Base-by-base conservation (phyloP, 257 asterid species). In the Capsicum chinense region DNA sequence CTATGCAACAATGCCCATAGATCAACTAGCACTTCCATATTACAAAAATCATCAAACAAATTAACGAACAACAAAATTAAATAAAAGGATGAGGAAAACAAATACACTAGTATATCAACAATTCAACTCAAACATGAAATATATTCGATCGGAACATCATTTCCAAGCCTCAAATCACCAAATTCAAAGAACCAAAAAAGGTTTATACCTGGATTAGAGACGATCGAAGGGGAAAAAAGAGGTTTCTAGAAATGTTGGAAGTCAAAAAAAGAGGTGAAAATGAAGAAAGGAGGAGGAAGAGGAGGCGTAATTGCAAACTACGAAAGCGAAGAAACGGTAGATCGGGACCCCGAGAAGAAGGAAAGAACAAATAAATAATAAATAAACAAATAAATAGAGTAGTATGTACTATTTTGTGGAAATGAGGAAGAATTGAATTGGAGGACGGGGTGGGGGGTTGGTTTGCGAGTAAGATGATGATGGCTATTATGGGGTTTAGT, bases 261-360 rank as follows among this genome's bases (percentile, higher is more conserved):
- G 52, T 50, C 21, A 76, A 52, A 74, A 5, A 14, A 14, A 35
- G 21, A 67, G 12, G 21, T 14, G 50, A 35, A 66, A 66, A 66
- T 66, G 73, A 66, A 33, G 73, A 33, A 33, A 66, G 47, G 73
- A 12, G n/a, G 47, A 26, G 33, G 33, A 26, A 26, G 13, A 66
- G 47, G 73, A 33, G n/a, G 73, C 47, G 47, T 33, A 4, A 5
- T 2, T 64, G 71, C 71, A 64, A 64, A 15, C 33, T 66, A 9
- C 47, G 73, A 67, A 56, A 13, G 58, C 17, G 6, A 56, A 39
- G 5, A 5, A 1, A 16, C 26, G 4, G 21, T 67, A 67, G 76
- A 67, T 67, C 76, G 52, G 52, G 19, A 59, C 76, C 50, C 76
- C 12, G 76, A 67, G 76, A n/a, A 11, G 3, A 70, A 70, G 79